Evolutionary conservation across 805 yeast species (phyloP), one percentile per base, ranked within the genome.

Genomic region (Teunomyces barrocoloradensis): DNA sequence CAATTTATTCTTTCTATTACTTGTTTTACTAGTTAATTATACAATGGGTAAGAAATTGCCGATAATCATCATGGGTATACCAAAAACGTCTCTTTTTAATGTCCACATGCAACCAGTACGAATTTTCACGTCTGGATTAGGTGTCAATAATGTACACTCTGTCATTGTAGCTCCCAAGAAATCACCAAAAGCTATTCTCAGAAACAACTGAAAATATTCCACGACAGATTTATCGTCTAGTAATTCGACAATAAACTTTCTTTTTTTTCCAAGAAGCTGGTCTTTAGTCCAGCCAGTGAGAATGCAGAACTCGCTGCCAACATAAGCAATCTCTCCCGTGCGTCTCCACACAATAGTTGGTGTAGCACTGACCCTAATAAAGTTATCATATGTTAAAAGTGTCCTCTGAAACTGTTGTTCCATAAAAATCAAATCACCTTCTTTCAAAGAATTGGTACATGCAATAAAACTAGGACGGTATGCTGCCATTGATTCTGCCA

Each of bases 371-470:
- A 87, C 82, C 18, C 82, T 77, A 34, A 94, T 86, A 62, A 88
- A 87, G 63, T 85, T 87, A 50, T 89, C 91, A 63, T 90, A 92
- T 51, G 95, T 96, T 38, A 92, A 69, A 32, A 92, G 70, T 0
- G 98, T 90, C 39, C 99, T 73, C 65, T 92, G 98, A 69, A 91
- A 92, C 57, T 96, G 88, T 69, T 92, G 96, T 62, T 92, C 99
- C 86, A 94, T 89, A 60, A 92, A 92, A 2, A 92, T 87, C 65
- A 91, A 74, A 64, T 92, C 99, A 36, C 88, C 95, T 56, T 89
- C 96, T 48, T 91, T 88, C 32, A 92, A 68, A 4, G 94, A 83
- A 58, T 88, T 87, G 34, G 96, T 88, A 57, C 95, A 87, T 3
- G 97, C 97, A 57, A 91, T 89, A 63, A 92, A 92, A 10, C 91